Evolutionary conservation across 1,284 basidiomycete genomes (phyloP), one percentile per base, ranked within the genome.

Genomic region (Pyrrhoderma noxium): DNA sequence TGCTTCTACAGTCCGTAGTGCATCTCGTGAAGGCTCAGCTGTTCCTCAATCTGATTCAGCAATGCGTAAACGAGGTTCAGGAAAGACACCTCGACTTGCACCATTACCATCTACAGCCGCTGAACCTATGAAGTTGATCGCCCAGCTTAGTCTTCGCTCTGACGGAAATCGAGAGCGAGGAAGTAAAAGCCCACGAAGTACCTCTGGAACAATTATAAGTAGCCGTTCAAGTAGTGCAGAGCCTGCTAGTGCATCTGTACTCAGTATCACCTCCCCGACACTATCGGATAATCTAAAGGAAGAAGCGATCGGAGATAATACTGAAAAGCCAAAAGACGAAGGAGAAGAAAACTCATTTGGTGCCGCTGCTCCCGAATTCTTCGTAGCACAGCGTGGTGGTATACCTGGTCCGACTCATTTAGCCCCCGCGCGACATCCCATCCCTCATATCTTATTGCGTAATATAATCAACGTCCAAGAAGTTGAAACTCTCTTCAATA

Each of bases 401-500:
- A 39, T 11, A 57, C 64, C 50, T 62, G 68, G 38, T 60, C 57
- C 43, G 63, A 60, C 18, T 58, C 64, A 21, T 56, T 64, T 34
- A 57, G 59, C 47, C 58, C 60, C 36, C 51, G 68, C 58, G 64
- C 71, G 64, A 39, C 72, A 80, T 49, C 75, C 75, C 53, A 67
- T 77, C 2, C 87, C 89, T 2, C 74, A 80, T 57, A 86, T 93
- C 51, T 70, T 93, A 36, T 74, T 78, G 18, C 75, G 77, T 35
- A 80, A 81, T 1, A 71, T 92, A 22, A 78, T 93, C 51, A 78
- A 79, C 2, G 75, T 79, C 0, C 68, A 70, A 22, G 88, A 92
- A 58, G 89, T 81, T 0, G 85, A 92, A 57, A 75, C 77, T 48
- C 69, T 93, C 13, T 93, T 93, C 67, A 72, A 77, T 58, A 87